Evolutionary conservation across 2,329 filamentous ascomycete genomes (phyloP), one percentile per base, ranked within the genome.

Genomic region (Emergomyces pasteurianus): DNA sequence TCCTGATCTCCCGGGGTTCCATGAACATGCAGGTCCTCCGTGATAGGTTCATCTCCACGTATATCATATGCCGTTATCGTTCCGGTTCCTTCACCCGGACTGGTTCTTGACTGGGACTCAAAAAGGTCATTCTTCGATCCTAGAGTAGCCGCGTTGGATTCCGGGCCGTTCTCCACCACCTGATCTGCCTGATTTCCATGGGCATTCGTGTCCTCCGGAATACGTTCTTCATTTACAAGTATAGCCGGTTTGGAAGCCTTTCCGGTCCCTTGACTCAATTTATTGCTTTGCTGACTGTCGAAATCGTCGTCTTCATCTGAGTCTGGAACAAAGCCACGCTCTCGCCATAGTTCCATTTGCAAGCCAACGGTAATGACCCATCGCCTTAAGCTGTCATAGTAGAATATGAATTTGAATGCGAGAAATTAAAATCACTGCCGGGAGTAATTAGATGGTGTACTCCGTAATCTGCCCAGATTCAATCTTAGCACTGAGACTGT

Each of bases 321-420:
- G 68, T 80, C 79, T 63, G 77, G 77, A 63, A 81, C 79, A 73
- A 75, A 81, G 59, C 79, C 78, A 71, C 75, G 74, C 69, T 76
- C 72, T 69, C 75, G 75, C 79, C 79, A 81, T 74, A 72, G 71
- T 73, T 77, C 74, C 74, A 76, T 77, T 74, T 71, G 70, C 47
- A 43, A 59, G n/a, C 42, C 28, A 50, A 42, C 42, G 31, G 23
- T 58, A 16, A 67, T 70, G 61, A 65, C 70, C 72, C 73, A 75
- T 75, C 23, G 47, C 34, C 61, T 36, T 54, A 49, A 58, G 31
- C 7, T 46, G 42, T 59, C 43, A 59, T 50, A 56, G 43, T 34
- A 58, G 23, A 43, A 31, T 34, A 36, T 55, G 12, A 8, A 28
- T 34, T 21, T 1, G 31, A 36, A 53, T 21, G n/a, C 10, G 18